Base-by-base conservation (phyloP, 495 filamentous ascomycete genomes). In the Penicillium subrubescens region DNA sequence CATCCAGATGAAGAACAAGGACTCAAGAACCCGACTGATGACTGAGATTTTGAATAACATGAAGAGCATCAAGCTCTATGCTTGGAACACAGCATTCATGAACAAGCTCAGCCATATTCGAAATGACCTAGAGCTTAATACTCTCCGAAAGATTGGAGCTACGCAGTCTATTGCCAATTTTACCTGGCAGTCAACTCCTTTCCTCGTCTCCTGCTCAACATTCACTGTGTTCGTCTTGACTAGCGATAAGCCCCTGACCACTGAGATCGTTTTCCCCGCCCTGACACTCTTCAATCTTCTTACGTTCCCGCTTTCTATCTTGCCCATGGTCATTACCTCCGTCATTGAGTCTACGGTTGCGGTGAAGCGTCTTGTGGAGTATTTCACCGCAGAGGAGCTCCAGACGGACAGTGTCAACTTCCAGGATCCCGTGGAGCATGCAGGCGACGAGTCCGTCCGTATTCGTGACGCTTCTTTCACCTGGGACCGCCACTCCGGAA, bases 31-130 rank as follows among this genome's bases (percentile, higher is more conserved):
- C 29, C 83, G 94, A 37, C 76, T 99, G 59, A 96, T 97, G 84
- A 95, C 96, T 7, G 96, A 99, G 80, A 98, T 99, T 64, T 79
- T 98, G 71, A 98, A 98, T 83, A 97, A 97, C 75, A 97, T 98
- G 88, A 98, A 98, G 81, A 94, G 91, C 73, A 98, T 98, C 80
- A 98, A 99, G 78, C 86, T 99, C 27, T 99, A 97, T 79, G 96
- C 94, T 48, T 99, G 96, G 96, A 92, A 93, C 43, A 89, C 87
- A 27, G 93, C 96, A 25, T 99, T 98, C 77, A 97, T 97, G 89
- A 94, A 92, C 74, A 97, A 96, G 77, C 86, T 99, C 43, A 97
- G 91, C 75, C 89, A 90, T 76, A 92, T 99, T 63, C 86, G 96
- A 73, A 98, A 98, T 78, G 94, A 99, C 66, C 86, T 91, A 70